Base-by-base conservation (phyloP, 1,284 basidiomycete genomes). In the Ustilago loliicola region DNA sequence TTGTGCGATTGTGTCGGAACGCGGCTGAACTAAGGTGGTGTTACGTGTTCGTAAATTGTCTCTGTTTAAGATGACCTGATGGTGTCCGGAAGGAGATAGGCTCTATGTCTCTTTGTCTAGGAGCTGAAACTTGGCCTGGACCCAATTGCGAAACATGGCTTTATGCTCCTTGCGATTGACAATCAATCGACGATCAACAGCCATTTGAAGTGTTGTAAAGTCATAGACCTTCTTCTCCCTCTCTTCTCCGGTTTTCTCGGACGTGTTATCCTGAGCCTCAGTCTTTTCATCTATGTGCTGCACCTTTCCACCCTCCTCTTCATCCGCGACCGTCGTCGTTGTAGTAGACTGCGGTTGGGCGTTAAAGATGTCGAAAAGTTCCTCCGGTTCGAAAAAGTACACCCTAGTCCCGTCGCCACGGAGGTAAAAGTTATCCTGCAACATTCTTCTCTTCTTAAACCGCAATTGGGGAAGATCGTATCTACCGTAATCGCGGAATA, bases 401-500 rank as follows among this genome's bases (percentile, higher is more conserved):
- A 86, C 84, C 1, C 97, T 89, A 0, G 96, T 99, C 77, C 96
- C 96, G 87, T 99, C 96, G 1, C 96, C 96, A 54, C 96, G 90
- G 2, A 85, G 63, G 67, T 86, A 86, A 32, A 86, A 93, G 85
- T 96, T 96, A 58, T 96, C 94, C 45, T 94, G 93, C 17, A 99
- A 89, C 74, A 99, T 83, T 27, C 97, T 89, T 2, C 93, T 91
- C 21, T 91, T 90, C 87, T 94, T 96, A 89, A 99, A 98, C 5
- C 97, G 90, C 27, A 99, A 88, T 87, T 99, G 96, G 95, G 84
- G 84, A 2, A 86, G 90, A 86, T 99, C 97, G 85, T 98, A 91
- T 29, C 97, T 90, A 0, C 95, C 97, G 83, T 99, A 99, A 86
- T 99, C 97, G 7, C 97, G 91, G 72, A 99, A 89, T 1, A 98